phyloP scores from a whole-genome alignment of 148 eudicot genomes.

The Pharnaceum exiguum region DNA sequence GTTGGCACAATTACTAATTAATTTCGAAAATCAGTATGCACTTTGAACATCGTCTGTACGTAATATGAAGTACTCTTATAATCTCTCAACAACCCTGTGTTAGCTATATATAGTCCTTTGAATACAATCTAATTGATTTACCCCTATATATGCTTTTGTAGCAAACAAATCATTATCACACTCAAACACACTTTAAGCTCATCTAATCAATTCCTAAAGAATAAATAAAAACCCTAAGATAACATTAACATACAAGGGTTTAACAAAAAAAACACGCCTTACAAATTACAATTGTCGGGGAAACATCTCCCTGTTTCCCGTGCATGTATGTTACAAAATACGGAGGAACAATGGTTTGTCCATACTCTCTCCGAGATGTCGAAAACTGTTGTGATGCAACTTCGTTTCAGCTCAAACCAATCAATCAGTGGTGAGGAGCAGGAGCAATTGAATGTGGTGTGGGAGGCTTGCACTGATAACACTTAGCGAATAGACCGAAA shows the following conservation, averaged over 20 bases:
- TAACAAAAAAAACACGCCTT: not conserved
- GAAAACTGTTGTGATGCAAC: not conserved
- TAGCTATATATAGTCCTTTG: too few relatives aligned
- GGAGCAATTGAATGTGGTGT: slow-evolving; percentile 17
- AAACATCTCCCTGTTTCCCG: slow-evolving; percentile 7
- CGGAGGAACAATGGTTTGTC: slow-evolving; percentile 4
- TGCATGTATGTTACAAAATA: slow-evolving; percentile 20
- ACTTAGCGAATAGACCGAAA: slow-evolving; percentile 84
- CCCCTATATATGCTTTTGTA: slow-evolving; percentile 4
- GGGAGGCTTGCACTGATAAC: slow-evolving; percentile 76
- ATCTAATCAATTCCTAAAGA: not conserved
- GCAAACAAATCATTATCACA: slow-evolving; percentile 10
- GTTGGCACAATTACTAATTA: too few relatives aligned
- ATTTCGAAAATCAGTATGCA: too few relatives aligned
- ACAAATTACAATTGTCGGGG: slow-evolving; percentile 7
- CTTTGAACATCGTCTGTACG: too few relatives aligned
- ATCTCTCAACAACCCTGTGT: too few relatives aligned
- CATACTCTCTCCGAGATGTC: not conserved
- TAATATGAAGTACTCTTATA: too few relatives aligned
- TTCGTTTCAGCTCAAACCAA: not conserved
- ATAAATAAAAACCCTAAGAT: slow-evolving; percentile 1
- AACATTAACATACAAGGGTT: not conserved
- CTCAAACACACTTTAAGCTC: not conserved
- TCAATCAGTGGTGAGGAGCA: slow-evolving; percentile 8
- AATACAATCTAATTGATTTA: too few relatives aligned